These are phyloP conservation scores for Penicillium sp. DNA, from an alignment of 2,329 filamentous ascomycete species.

Conservation along the genomic window DNA sequence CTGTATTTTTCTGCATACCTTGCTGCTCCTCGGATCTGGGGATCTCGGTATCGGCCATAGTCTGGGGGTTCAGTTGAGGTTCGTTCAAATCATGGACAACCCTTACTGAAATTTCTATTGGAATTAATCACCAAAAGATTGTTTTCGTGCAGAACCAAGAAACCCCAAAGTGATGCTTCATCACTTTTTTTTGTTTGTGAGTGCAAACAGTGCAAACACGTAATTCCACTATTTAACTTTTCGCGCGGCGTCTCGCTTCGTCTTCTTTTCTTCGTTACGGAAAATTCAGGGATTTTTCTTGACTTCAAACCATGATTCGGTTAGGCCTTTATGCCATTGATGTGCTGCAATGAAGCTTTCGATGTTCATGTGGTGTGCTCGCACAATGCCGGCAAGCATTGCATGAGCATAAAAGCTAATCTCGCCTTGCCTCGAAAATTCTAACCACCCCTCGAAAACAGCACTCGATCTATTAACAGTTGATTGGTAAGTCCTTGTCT, in stretches of 20 bases:
- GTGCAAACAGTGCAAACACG: conserved; percentile 23
- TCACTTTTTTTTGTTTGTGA: conserved; percentile 21
- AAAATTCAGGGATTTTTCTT: neutral
- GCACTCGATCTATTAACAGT: neutral
- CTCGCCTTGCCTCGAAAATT: neutral
- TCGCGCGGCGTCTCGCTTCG: neutral
- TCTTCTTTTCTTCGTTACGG: conserved; percentile 9
- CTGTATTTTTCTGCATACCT: conserved; percentile 29
- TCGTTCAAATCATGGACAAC: neutral
- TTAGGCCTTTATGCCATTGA: neutral
- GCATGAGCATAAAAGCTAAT: neutral
- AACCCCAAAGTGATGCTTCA: conserved; percentile 3
- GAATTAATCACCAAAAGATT: neutral
- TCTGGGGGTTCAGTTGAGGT: conserved; percentile 6
- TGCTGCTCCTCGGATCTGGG: conserved; percentile 29
- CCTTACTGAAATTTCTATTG: neutral
- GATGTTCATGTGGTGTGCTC: neutral
- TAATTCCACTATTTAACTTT: conserved; percentile 16
- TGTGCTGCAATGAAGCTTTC: neutral
- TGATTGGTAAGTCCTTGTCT: neutral
- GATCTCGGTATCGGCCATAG: conserved; percentile 34
- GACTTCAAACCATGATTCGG: neutral
- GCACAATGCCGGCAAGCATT: neutral
- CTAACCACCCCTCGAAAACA: neutral
- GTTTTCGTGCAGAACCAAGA: neutral